A percentile compares a stretch with the other conserved stretches of the same genome.
These are phyloP conservation scores for Acer yangbiense DNA, from an alignment of 345 rosid species.

Conservation along the genomic window DNA sequence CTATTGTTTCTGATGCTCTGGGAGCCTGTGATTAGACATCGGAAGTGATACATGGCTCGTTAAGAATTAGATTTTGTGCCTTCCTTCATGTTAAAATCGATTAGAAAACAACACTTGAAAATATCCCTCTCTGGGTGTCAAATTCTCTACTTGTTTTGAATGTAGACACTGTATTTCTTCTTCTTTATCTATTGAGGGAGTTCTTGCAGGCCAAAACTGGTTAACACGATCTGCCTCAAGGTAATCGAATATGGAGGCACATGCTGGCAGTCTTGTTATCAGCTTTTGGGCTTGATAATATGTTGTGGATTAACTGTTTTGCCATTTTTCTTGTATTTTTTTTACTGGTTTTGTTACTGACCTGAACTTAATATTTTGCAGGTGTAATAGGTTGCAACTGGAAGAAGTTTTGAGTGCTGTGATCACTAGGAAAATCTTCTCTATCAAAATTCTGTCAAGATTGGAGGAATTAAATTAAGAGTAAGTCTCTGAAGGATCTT, in stretches of 20 bases:
- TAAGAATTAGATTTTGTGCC: neutral
- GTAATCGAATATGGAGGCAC: conserved; percentile 34
- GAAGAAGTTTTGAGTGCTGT: neutral
- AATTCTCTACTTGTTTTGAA: neutral
- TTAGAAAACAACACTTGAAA: neutral
- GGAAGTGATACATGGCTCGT: neutral
- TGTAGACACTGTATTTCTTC: neutral
- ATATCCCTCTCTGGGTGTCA: neutral
- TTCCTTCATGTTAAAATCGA: neutral
- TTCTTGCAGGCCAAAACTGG: conserved; percentile 29
- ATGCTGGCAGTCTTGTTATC: conserved; percentile 26
- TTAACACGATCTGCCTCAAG: conserved; percentile 30
- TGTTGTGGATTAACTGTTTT: conserved; percentile 10
- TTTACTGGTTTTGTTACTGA: neutral
- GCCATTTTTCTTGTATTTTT: neutral
- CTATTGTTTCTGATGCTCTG: neutral
- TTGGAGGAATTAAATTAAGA: conserved; percentile 33
- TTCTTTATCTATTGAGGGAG: neutral
- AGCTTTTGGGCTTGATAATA: conserved; percentile 30
- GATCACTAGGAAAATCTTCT: neutral
- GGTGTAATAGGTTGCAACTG: conserved; percentile 10
- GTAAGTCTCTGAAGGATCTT: conserved; percentile 22
- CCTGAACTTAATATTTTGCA: conserved; percentile 15
- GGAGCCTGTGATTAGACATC: conserved; percentile 5
- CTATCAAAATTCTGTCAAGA: conserved; percentile 24